A percentile compares a stretch with the other conserved stretches of the same genome.
These are phyloP conservation scores for Fusarium camptoceras DNA, from an alignment of 2,329 filamentous ascomycete genomes.

Conservation along the genomic window DNA sequence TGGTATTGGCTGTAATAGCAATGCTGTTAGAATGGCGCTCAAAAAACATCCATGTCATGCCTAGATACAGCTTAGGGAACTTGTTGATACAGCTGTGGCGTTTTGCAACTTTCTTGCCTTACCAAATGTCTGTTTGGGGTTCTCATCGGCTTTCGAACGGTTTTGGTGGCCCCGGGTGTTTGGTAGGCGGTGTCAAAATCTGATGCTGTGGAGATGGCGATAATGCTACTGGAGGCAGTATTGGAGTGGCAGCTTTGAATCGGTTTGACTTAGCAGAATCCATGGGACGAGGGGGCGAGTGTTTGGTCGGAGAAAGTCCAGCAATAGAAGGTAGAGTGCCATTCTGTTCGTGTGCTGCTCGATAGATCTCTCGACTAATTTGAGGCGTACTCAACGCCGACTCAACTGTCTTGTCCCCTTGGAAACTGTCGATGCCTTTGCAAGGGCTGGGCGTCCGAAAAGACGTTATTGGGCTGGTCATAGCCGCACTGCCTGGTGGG, in stretches of 20 bases:
- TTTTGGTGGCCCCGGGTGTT: constrained; percentile 49
- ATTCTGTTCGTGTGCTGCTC: constrained; percentile 43
- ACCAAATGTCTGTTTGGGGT: constrained; percentile 3
- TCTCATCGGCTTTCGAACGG: constrained; percentile 37
- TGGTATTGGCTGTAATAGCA: constrained; percentile 12
- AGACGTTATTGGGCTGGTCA: constrained; percentile 36
- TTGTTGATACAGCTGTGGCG: constrained; percentile 18
- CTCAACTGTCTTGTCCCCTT: constrained; percentile 40
- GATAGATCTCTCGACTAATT: constrained; percentile 46
- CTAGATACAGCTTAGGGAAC: constrained; percentile 1
- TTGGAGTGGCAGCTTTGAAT: constrained; percentile 53
- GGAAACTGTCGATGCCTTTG: constrained; percentile 41
- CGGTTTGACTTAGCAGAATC: constrained; percentile 45
- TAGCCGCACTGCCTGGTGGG: constrained; percentile 9
- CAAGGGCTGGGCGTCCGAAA: constrained; percentile 43
- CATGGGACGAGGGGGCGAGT: constrained; percentile 58
- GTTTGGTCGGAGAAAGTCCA: constrained; percentile 65
- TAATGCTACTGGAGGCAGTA: constrained; percentile 69
- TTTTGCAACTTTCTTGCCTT: constrained; percentile 17
- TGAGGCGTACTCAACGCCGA: constrained; percentile 46
- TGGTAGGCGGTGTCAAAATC: constrained; percentile 71
- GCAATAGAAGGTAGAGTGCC: constrained; percentile 58
- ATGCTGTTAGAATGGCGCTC: constrained; percentile 1
- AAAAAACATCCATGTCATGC: constrained; percentile 4
- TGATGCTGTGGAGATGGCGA: constrained; percentile 68